phyloP scores from a whole-genome alignment of 83 land plant genomes.

The Isoetes engelmannii region DNA sequence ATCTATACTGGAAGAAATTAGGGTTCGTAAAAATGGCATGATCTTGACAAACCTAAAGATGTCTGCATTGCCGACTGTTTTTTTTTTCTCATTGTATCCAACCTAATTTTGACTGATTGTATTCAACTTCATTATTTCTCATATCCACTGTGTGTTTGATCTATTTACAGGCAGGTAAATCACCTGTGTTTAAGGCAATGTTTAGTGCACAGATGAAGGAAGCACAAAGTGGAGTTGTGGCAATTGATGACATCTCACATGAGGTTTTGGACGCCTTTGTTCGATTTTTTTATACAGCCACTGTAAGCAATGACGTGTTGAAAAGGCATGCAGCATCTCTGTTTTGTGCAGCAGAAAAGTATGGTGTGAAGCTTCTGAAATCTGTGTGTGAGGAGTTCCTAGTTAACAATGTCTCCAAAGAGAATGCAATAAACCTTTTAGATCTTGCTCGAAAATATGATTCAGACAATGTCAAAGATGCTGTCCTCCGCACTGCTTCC shows the following conservation, averaged over 20 bases:
- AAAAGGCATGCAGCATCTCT: constrained; percentile 63
- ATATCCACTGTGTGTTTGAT: too few species aligned
- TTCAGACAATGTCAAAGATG: constrained; percentile 55
- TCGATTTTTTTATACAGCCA: constrained; percentile 73
- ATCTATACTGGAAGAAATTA: too few species aligned
- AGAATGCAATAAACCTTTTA: constrained; percentile 49
- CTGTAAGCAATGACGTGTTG: constrained; percentile 43
- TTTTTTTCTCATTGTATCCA: too few species aligned
- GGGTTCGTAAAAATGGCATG: too few species aligned
- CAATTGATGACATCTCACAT: constrained; percentile 59
- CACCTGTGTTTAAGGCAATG: constrained; percentile 80
- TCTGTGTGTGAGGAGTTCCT: constrained; percentile 60
- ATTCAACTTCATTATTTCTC: too few species aligned
- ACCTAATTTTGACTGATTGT: too few species aligned
- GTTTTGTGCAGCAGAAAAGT: constrained; percentile 60
- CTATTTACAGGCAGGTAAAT: constrained; percentile 50
- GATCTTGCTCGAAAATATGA: constrained; percentile 72
- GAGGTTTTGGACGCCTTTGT: constrained; percentile 68
- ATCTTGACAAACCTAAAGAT: too few species aligned
- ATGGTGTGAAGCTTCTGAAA: constrained; percentile 76
- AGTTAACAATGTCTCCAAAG: constrained; percentile 61
- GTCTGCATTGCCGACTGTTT: too few species aligned
- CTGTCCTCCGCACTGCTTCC: constrained; percentile 47
- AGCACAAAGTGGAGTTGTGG: constrained; percentile 57
- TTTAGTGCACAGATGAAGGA: constrained; percentile 75